Percentiles rank a stretch among this genome's conserved stretches.
These are phyloP conservation scores for Rhytidiadelphus loreus DNA, from an alignment of 225 moss, liverwort and hornwort genomes.

Conservation along the genomic window DNA sequence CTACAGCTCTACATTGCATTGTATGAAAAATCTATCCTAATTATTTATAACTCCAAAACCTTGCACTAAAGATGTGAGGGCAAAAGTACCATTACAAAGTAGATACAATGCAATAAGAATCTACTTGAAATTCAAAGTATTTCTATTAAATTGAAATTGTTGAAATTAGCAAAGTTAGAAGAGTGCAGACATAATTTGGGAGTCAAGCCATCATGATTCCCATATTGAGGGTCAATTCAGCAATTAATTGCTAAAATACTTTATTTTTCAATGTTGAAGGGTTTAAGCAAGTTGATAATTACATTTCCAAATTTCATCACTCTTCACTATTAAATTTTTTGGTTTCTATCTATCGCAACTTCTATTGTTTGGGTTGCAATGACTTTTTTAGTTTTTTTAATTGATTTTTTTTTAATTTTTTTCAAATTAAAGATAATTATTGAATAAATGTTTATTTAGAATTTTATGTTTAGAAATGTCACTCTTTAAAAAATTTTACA, in stretches of 20 bases:
- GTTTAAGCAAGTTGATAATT: no score
- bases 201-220: neutral
- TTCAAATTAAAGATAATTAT: no score
- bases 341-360: no score
- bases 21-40: rapidly evolving
- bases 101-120: neutral
- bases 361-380: no score
- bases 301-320: no score
- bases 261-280: no score
- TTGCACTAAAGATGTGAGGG: neutral
- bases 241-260: rapidly evolving
- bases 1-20: neutral
- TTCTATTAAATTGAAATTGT: neutral
- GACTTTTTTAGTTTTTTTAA: no score
- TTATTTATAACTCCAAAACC: neutral
- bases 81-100: neutral
- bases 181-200: neutral
- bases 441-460: no score
- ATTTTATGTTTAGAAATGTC: no score
- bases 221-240: no score
- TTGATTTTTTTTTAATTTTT: neutral
- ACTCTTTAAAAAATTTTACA: no score
- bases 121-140: neutral
- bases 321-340: no score
- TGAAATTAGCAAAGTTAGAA: neutral